Conservation (phyloP, 352 stramenopile species). For the Phytopythium montanum region DNA sequence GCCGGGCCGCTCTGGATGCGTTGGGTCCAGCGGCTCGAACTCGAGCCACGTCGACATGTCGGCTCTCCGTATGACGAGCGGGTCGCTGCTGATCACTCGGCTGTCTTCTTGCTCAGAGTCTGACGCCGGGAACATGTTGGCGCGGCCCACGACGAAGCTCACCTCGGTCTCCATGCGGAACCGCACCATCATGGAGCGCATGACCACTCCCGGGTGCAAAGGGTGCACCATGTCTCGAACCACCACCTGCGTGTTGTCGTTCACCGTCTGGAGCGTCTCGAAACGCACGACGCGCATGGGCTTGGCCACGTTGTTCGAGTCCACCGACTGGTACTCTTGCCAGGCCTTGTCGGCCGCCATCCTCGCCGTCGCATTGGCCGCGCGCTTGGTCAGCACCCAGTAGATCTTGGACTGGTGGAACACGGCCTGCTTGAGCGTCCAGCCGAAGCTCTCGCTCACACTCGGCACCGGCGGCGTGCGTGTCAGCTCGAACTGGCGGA, state of each 20-base stretch:
- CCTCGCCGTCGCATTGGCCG: slow-evolving; percentile 22
- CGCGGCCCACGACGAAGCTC: slow-evolving; percentile 28
- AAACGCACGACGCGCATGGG: slow-evolving; percentile 32
- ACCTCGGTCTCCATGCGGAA: slow-evolving; percentile 32
- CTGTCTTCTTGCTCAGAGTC: not conserved
- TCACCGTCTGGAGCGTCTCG: slow-evolving; percentile 39
- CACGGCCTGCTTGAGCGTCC: slow-evolving; percentile 30
- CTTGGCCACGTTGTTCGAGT: slow-evolving; percentile 27
- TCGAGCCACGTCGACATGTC: slow-evolving; percentile 37
- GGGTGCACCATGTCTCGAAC: slow-evolving; percentile 37
- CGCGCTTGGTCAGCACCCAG: slow-evolving; percentile 34
- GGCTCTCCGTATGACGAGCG: slow-evolving; percentile 16
- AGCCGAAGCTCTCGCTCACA: slow-evolving; percentile 28
- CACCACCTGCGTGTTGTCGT: slow-evolving; percentile 33
- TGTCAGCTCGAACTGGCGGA: slow-evolving; percentile 19
- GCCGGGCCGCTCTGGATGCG: slow-evolving; percentile 14
- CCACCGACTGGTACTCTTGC: slow-evolving; percentile 24
- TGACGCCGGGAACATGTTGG: slow-evolving; percentile 30
- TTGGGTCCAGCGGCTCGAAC: slow-evolving; percentile 28
- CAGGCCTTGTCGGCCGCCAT: slow-evolving; percentile 22
- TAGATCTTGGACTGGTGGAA: slow-evolving; percentile 19
- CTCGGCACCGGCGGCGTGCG: slow-evolving; percentile 3
- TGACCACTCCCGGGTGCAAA: slow-evolving; percentile 26
- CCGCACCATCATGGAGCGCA: slow-evolving; percentile 34
- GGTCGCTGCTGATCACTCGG: slow-evolving; percentile 1